Conservation (phyloP, 768 basidiomycete species). For the Lactarius evosmus region DNA sequence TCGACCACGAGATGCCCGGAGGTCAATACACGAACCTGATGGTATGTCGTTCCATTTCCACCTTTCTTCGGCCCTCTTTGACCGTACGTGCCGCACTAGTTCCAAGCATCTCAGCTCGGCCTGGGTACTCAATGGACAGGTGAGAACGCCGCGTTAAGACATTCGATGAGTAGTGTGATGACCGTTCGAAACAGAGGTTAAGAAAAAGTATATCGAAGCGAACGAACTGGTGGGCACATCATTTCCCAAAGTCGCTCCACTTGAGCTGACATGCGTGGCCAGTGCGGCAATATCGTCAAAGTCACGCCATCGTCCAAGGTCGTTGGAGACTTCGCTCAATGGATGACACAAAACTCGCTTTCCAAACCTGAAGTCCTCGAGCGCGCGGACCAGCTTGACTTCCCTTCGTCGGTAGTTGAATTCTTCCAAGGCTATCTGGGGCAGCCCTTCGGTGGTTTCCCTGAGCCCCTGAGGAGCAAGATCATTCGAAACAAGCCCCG, state of each 20-base stretch:
- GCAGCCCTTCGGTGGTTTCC: conserved; percentile 97
- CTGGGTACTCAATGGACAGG: conserved; percentile 95
- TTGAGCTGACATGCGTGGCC: conserved; percentile 9
- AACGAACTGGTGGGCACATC: conserved; percentile 73
- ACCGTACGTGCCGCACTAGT: conserved; percentile 45
- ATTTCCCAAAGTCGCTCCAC: conserved; percentile 16
- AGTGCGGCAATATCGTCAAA: conserved; percentile 99
- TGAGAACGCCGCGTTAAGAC: conserved; percentile 35
- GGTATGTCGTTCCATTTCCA: conserved; percentile 47
- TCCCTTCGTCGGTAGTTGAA: conserved; percentile 95
- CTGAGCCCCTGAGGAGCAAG: conserved; percentile 87
- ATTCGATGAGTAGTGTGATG: background rate
- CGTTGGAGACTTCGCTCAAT: conserved; percentile 98
- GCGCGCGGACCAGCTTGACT: conserved; percentile 87
- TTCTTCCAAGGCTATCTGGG: conserved; percentile 99
- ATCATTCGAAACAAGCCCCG: conserved; percentile 92
- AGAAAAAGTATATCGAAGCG: conserved; percentile 98
- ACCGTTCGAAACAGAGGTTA: conserved; percentile 61
- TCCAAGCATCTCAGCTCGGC: conserved; percentile 97
- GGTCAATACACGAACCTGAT: conserved; percentile 93
- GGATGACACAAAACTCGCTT: conserved; percentile 95
- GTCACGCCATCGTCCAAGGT: conserved; percentile 99
- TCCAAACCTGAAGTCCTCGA: conserved; percentile 82
- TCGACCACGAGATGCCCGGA: conserved; percentile 99
- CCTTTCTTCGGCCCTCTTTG: conserved; percentile 29